Conservation (phyloP, 495 filamentous ascomycete species). For the Niebla homalea region DNA sequence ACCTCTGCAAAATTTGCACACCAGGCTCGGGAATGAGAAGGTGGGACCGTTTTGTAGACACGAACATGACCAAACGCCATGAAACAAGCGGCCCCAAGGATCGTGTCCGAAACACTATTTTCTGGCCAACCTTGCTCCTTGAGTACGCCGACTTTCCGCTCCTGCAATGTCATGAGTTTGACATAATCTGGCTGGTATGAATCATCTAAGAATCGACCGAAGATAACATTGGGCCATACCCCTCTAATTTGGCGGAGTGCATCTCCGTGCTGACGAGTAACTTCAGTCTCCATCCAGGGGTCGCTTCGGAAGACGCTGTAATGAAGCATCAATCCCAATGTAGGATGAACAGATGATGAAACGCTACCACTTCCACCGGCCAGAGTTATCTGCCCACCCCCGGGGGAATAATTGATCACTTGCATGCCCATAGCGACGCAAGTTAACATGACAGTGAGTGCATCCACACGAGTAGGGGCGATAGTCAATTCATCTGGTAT, state of each 20-base stretch:
- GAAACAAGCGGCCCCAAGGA: constrained; percentile 9
- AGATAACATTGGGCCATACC: constrained; percentile 7
- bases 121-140: constrained; percentile 2
- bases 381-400: constrained; percentile 1
- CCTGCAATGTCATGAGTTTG: background rate
- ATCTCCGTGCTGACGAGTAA: background rate
- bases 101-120: background rate
- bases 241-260: constrained; percentile 1
- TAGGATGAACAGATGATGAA: constrained; percentile 6
- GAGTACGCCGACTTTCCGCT: background rate
- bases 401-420: constrained; percentile 5
- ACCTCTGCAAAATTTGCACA: constrained; percentile 6
- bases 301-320: constrained; percentile 5
- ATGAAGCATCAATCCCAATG: constrained; percentile 5
- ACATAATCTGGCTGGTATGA: background rate
- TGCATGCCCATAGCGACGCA: constrained; percentile 13
- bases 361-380: background rate
- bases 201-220: constrained; percentile 6
- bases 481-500: constrained; percentile 9
- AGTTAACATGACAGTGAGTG: constrained; percentile 4
- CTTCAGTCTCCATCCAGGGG: background rate
- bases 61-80: constrained; percentile 7
- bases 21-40: constrained; percentile 1
- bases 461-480: constrained; percentile 5
- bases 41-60: constrained; percentile 3